phyloP scores from a whole-genome alignment of 225 moss, liverwort and hornwort species.

The Ulota crispa region DNA sequence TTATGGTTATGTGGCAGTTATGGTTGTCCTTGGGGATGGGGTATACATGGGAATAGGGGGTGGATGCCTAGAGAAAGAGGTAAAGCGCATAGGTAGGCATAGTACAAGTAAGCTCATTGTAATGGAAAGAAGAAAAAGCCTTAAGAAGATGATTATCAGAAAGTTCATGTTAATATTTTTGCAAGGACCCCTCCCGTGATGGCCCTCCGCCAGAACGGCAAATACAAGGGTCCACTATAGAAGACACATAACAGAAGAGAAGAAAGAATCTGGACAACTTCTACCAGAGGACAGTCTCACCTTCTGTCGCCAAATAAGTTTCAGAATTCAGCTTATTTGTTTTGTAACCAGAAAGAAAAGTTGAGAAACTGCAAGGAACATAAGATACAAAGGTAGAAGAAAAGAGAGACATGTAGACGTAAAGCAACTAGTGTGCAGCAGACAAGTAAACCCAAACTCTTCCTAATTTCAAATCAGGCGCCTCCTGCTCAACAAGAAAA shows the following conservation, averaged over 20 bases:
- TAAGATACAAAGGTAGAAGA: neutral
- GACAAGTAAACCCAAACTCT: neutral
- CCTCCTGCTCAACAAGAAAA: conserved; percentile 5
- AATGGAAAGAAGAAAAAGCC: no score
- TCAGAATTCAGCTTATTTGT: neutral
- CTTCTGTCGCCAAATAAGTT: neutral
- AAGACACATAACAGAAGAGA: neutral
- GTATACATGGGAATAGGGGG: no score
- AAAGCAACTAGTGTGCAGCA: neutral
- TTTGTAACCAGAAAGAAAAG: neutral
- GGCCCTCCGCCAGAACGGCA: no score
- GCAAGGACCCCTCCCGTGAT: no score
- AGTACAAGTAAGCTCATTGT: no score
- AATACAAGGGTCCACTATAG: no score
- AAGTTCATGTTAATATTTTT: no score
- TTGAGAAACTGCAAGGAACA: neutral
- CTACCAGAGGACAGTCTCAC: neutral
- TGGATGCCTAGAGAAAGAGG: no score
- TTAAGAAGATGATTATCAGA: no score
- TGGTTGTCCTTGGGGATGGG: no score
- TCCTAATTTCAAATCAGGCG: conserved; percentile 1
- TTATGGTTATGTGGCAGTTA: no score
- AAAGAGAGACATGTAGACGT: neutral
- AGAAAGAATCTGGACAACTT: neutral
- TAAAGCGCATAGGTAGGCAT: no score